Percentiles rank a stretch among this genome's conserved stretches.
These are phyloP conservation scores for Hypoxylon lienhwacheense DNA, from an alignment of 495 filamentous ascomycete species.

Conservation along the genomic window DNA sequence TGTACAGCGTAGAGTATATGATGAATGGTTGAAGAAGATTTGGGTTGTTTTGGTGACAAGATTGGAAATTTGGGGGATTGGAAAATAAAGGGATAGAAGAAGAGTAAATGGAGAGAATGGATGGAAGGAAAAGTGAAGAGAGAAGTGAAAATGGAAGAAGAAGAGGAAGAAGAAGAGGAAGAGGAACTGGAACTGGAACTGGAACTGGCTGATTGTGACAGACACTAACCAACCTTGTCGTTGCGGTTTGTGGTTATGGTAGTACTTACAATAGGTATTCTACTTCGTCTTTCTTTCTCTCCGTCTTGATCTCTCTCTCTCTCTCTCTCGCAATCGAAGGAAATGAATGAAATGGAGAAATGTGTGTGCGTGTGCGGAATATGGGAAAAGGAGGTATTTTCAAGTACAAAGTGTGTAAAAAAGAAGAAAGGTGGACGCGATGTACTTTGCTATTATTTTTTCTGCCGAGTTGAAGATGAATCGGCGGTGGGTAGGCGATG, in stretches of 20 bases:
- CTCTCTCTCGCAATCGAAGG: too few relatives aligned
- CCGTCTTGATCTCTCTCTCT: too few relatives aligned
- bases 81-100: slow-evolving; percentile 12
- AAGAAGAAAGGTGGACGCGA: too few relatives aligned
- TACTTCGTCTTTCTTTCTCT: too few relatives aligned
- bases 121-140: not conserved
- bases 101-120: not conserved
- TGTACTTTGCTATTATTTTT: too few relatives aligned
- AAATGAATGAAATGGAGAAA: not conserved
- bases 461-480: too few relatives aligned
- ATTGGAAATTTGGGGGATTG: too few relatives aligned
- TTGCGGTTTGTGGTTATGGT: not conserved
- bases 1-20: too few relatives aligned
- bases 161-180: not conserved
- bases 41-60: slow-evolving; percentile 11
- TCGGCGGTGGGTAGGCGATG: too few relatives aligned
- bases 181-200: slow-evolving; percentile 1
- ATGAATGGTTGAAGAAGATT: slow-evolving; percentile 15
- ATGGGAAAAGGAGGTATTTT: not conserved
- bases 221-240: not conserved
- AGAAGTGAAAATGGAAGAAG: not conserved
- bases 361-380: not conserved
- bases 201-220: not conserved
- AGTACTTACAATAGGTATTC: not conserved
- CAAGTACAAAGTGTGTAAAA: too few relatives aligned